phyloP scores from a whole-genome alignment of 1,139 yeast genomes.

The Yamadazyma diddensiae region DNA sequence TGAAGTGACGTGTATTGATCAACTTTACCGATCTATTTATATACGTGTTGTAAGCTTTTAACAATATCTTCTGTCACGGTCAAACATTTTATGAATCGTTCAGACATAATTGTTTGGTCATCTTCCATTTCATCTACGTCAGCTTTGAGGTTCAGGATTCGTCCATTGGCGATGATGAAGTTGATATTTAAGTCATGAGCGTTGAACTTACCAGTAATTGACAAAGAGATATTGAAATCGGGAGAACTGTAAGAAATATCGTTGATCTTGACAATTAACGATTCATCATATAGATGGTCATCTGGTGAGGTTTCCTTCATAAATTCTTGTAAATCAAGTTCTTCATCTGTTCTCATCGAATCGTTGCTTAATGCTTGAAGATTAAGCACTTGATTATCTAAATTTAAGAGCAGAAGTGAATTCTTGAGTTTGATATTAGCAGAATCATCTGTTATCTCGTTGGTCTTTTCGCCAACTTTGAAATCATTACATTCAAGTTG shows the following conservation, averaged over 20 bases:
- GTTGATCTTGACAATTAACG: conserved; percentile 21
- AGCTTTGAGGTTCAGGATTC: conserved; percentile 11
- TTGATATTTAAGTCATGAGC: conserved; percentile 15
- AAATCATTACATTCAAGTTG: conserved; percentile 6
- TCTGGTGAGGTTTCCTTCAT: conserved; percentile 10
- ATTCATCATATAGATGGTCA: conserved; percentile 8
- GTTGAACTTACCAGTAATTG: conserved; percentile 20
- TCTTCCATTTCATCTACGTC: conserved; percentile 24
- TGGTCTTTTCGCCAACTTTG: background rate
- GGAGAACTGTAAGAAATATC: conserved; percentile 24
- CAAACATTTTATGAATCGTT: conserved; percentile 24
- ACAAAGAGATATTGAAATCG: conserved; percentile 21
- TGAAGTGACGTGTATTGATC: conserved; percentile 1
- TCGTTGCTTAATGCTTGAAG: conserved; percentile 27
- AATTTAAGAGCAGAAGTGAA: conserved; percentile 33
- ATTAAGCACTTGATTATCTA: conserved; percentile 40
- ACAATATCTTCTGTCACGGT: conserved; percentile 33
- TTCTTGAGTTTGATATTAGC: conserved; percentile 26
- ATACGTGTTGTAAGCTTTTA: conserved; percentile 15
- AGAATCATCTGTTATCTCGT: background rate
- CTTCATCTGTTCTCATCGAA: conserved; percentile 9
- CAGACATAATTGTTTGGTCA: conserved; percentile 6
- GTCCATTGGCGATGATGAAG: conserved; percentile 32
- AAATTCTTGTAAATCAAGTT: conserved; percentile 13
- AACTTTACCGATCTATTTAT: background rate